Evolutionary conservation across 164 flowering plant genomes (phyloP).

Genomic region (Sextonia rubra): DNA sequence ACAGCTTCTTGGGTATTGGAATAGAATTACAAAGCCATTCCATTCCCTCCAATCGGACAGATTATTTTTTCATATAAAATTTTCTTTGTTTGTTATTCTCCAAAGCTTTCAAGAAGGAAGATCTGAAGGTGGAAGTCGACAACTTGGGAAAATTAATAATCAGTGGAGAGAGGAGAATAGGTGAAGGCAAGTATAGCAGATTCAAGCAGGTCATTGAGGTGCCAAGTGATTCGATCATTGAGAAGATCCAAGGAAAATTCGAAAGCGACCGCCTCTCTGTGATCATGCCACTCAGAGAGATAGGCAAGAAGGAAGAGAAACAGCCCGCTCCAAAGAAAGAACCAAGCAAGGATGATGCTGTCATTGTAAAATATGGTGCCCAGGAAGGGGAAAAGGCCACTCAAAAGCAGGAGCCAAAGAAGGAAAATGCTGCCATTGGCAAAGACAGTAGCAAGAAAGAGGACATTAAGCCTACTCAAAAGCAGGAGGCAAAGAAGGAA

Average conservation of each 20-base stretch:
- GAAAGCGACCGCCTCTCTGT: conserved; percentile 37
- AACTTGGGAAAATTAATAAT: conserved; percentile 16
- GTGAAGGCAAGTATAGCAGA: conserved; percentile 14
- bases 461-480: neutral
- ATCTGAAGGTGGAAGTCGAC: conserved; percentile 27
- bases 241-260: conserved; percentile 33
- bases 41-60: neutral
- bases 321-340: too few relatives aligned
- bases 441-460: neutral
- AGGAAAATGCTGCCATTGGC: conserved; percentile 3
- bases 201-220: conserved; percentile 23
- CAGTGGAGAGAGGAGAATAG: conserved; percentile 21
- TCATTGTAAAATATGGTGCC: too few relatives aligned
- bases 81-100: neutral
- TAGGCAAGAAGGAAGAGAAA: too few relatives aligned
- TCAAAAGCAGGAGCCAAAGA: conserved; percentile 3
- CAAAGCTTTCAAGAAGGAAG: conserved; percentile 34
- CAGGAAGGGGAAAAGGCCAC: neutral
- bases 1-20: neutral
- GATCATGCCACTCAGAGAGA: conserved; percentile 37
- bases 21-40: neutral
- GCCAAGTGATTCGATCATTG: conserved; percentile 36
- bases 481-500: neutral
- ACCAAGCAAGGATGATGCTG: conserved; percentile 6
- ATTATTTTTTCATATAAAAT: neutral